Base-by-base conservation (phyloP, 1,139 yeast genomes). In the Candida sp. region DNA sequence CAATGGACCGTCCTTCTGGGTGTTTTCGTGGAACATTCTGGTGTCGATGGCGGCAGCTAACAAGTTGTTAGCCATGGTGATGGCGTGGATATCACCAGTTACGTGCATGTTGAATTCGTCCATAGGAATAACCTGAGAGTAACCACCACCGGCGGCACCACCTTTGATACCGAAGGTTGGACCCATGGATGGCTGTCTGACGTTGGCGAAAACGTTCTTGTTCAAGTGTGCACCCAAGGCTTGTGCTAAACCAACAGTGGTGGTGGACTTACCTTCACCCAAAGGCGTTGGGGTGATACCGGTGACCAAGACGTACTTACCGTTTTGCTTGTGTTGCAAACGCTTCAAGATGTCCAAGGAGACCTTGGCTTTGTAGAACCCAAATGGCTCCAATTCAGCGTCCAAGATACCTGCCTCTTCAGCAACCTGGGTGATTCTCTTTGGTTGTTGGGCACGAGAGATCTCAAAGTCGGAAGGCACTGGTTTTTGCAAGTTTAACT, bases 91-190 rank as follows among this genome's bases (percentile, higher is more conserved):
- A 70, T 94, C 99, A 70, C 99, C 99, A 47, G 99, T 94, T 60
- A 94, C 85, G 70, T 94, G 99, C 90, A 94, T 85, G 79, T 94
- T 94, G 80, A 94, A 94, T 73, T 94, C 99, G 70, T 94, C 99
- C 99, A 94, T 94, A 57, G 99, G 99, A 66, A 94, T 92, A 47
- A 94, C 98, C 76, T 94, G 98, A 7, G 98, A 88, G 74, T 93
- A 94, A 54, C 99, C 99, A 69, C 99, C 99, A 68, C 99, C 99
- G 22, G 99, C 98, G 57, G 99, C 99, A 73, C 99, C 99, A 69
- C 98, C 98, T 75, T 93, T 94, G 67, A 94, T 92, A 73, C 99
- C 99, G 65, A 94, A 94, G 23, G 99, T 94, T 54, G 99, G 99
- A 49, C 99, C 99, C 98, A 94, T 93, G 17, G 96, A 89, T 42